Evolutionary conservation across 78 protist genomes (phyloP).

Genomic region (Pigoraptor vietnamica): DNA sequence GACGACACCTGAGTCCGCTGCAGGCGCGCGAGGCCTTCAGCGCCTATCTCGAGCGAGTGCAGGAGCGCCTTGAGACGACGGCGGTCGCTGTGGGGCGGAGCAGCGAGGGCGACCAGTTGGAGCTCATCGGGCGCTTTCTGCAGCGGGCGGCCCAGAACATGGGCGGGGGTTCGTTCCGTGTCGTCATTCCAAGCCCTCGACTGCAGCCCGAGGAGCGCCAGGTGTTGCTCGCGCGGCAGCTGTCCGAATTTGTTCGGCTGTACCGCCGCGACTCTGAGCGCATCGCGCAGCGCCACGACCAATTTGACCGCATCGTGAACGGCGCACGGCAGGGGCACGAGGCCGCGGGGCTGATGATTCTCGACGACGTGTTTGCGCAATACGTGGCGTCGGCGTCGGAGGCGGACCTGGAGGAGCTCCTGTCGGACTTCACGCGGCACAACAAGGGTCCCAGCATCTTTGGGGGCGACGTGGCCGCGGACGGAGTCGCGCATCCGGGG

Average conservation of each 20-base stretch:
- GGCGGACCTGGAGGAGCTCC: background rate
- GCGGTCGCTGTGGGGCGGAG: background rate
- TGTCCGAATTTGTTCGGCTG: background rate
- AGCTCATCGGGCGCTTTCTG: background rate
- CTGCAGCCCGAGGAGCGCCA: background rate
- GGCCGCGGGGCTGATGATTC: background rate
- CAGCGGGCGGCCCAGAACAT: background rate
- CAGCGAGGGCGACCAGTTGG: background rate
- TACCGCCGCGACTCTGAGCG: background rate
- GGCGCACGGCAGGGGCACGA: background rate
- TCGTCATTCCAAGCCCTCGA: background rate
- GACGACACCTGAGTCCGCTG: background rate
- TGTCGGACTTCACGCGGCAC: background rate
- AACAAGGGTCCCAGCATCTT: background rate
- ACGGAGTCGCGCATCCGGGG: background rate
- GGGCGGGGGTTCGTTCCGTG: background rate
- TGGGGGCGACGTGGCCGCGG: background rate
- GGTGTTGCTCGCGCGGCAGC: background rate
- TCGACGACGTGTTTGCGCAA: background rate
- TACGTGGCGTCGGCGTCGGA: background rate
- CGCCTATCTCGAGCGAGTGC: background rate
- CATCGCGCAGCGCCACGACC: background rate
- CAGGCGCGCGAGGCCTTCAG: background rate
- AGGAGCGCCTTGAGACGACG: background rate
- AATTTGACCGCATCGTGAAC: background rate